Percentiles rank a stretch among this genome's conserved stretches.
Evolutionary conservation across 2,329 filamentous ascomycete species (phyloP).

Genomic region (Stagonosporopsis tanaceti): DNA sequence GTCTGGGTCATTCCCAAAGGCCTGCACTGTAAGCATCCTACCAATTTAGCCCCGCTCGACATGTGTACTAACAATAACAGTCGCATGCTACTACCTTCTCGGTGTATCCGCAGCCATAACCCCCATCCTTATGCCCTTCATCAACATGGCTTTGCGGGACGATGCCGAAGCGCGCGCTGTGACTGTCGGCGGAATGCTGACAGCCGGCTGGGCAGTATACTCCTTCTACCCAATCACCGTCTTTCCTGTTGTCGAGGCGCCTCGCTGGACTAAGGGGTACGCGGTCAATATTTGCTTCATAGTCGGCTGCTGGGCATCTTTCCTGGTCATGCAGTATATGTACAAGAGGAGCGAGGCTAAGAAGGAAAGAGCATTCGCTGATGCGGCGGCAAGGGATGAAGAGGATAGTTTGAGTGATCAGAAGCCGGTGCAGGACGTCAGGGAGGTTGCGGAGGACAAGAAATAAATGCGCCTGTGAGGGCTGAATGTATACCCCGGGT

Average conservation of each 20-base stretch:
- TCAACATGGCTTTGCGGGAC: constrained; percentile 48
- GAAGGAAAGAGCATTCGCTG: constrained; percentile 20
- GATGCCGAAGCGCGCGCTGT: constrained; percentile 60
- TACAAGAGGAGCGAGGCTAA: constrained; percentile 45
- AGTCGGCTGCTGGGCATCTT: constrained; percentile 55
- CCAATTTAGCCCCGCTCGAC: background rate
- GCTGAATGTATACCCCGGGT: background rate
- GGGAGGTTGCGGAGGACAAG: constrained; percentile 12
- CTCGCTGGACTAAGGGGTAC: constrained; percentile 60
- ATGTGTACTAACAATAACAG: constrained; percentile 22
- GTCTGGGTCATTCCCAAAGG: constrained; percentile 60
- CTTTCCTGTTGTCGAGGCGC: constrained; percentile 48
- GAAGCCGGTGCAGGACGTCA: constrained; percentile 9
- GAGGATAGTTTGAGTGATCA: constrained; percentile 30
- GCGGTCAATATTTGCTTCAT: constrained; percentile 58
- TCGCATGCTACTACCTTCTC: constrained; percentile 47
- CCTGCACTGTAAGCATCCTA: constrained; percentile 43
- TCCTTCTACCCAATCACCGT: constrained; percentile 48
- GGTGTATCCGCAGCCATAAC: constrained; percentile 47
- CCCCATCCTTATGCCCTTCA: constrained; percentile 48
- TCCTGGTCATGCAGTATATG: constrained; percentile 50
- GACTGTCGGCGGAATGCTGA: constrained; percentile 58
- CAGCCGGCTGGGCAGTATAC: constrained; percentile 46
- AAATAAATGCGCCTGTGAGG: background rate
- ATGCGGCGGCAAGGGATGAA: constrained; percentile 33